Base-by-base conservation (phyloP, 2,329 filamentous ascomycete genomes). In the Neofusicoccum laricinum region DNA sequence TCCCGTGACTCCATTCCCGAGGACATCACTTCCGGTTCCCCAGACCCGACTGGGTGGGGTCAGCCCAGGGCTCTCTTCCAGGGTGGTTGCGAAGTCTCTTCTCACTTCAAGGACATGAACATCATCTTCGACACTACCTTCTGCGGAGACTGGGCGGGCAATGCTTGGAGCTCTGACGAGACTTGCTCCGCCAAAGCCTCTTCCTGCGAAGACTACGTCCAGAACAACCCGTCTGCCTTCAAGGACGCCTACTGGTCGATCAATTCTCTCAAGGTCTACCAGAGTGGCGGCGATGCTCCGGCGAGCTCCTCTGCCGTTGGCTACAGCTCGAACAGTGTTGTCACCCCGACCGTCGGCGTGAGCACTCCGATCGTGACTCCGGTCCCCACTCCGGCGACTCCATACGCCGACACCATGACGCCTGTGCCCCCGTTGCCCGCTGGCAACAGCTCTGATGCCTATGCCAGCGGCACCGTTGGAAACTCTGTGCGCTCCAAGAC, bases 171-270 rank as follows among this genome's bases (percentile, higher is more conserved):
- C 36, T 82, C 88, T 66, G 63, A 64, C 25, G 12, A 36, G 10
- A 82, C 84, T 48, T 93, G 90, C 75, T 78, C 82, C 1, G 77
- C 83, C 45, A 81, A 86, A 68, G 90, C 86, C 0, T 67, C 77
- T 43, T 88, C 87, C 0, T 97, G 93, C 80, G 73, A 88, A 32
- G 85, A 86, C 25, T 96, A 87, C 74, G 93, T 96, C 21, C 81
- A 82, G 63, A 80, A 84, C 69, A 90, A 93, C 76, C 90, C 92
- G 0, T 71, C 77, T 8, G 90, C 83, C 12, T 96, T 95, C 75
- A 73, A 78, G 19, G 84, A 93, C 25, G 85, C 90, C 1, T 96
- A 89, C 79, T 96, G 92, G 90, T 78, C 86, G 66, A 84, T 96
- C 77, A 78, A 78, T 40, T 72, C 75, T 6, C 64, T 79, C 58